Percentiles rank a stretch among this genome's conserved stretches.
These are phyloP conservation scores for Phytomonas sp. DNA, from an alignment of 208 protist species.

Conservation along the genomic window DNA sequence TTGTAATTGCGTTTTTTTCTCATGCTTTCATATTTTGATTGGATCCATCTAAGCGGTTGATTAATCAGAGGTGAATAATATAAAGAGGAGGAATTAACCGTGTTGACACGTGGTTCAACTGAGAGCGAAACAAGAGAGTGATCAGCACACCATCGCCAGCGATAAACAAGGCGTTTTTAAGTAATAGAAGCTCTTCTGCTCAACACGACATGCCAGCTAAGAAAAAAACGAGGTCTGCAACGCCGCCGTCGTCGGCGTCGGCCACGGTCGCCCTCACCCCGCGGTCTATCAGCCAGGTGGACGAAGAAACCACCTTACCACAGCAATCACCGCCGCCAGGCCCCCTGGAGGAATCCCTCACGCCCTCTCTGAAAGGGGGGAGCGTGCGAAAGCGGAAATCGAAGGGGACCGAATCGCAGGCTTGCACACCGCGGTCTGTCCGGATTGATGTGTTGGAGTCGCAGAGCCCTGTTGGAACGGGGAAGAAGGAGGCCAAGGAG, in stretches of 20 bases:
- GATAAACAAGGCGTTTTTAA: neutral
- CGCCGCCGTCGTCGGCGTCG: neutral
- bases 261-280: neutral
- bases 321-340: neutral
- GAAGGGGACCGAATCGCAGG: neutral
- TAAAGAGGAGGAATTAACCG: neutral
- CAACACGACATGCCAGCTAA: neutral
- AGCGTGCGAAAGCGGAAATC: neutral
- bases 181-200: neutral
- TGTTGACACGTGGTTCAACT: neutral
- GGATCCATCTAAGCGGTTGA: neutral
- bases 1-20: neutral
- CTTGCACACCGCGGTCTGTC: neutral
- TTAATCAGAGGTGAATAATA: neutral
- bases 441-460: neutral
- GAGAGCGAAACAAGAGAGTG: neutral
- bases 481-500: neutral
- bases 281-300: neutral
- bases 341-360: neutral
- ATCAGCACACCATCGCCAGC: neutral
- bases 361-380: neutral
- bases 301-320: neutral
- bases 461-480: neutral
- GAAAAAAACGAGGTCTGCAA: neutral
- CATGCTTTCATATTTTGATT: neutral